Evolutionary conservation across 805 yeast genomes (phyloP).

Genomic region (Debaryomyces prosopidis): DNA sequence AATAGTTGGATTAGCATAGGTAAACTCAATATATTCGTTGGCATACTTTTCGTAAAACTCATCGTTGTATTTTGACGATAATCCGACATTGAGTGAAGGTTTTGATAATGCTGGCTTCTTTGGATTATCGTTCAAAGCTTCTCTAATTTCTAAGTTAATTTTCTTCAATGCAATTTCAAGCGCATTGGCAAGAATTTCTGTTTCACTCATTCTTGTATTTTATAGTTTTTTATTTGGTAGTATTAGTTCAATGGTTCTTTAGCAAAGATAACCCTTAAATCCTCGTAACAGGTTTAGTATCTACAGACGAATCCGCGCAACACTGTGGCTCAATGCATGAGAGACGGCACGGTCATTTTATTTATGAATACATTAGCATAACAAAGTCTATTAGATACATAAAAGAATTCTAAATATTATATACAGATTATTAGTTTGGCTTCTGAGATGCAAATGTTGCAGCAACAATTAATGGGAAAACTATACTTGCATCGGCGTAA

Average conservation of each 20-base stretch:
- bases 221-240: neutral
- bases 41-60: slow-evolving; percentile 25
- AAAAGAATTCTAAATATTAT: neutral
- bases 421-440: slow-evolving; percentile 12
- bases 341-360: no score
- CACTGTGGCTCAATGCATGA: no score
- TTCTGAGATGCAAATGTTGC: slow-evolving; percentile 82
- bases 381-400: no score
- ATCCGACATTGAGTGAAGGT: neutral
- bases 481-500: slow-evolving; percentile 92
- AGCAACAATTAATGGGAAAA: slow-evolving; percentile 94
- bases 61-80: slow-evolving; percentile 12
- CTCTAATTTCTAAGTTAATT: neutral
- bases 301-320: no score
- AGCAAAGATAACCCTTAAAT: neutral
- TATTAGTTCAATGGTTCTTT: neutral
- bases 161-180: slow-evolving; percentile 2
- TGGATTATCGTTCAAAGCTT: no score
- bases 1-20: slow-evolving; percentile 70
- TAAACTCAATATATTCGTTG: slow-evolving; percentile 66
- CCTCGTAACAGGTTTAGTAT: no score
- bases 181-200: slow-evolving; percentile 3
- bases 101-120: no score
- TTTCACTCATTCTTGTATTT: slow-evolving; percentile 1
- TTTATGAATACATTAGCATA: no score